Evolutionary conservation across 2,329 filamentous ascomycete genomes (phyloP), one percentile per base, ranked within the genome.

Genomic region (Colletotrichum acutatum): DNA sequence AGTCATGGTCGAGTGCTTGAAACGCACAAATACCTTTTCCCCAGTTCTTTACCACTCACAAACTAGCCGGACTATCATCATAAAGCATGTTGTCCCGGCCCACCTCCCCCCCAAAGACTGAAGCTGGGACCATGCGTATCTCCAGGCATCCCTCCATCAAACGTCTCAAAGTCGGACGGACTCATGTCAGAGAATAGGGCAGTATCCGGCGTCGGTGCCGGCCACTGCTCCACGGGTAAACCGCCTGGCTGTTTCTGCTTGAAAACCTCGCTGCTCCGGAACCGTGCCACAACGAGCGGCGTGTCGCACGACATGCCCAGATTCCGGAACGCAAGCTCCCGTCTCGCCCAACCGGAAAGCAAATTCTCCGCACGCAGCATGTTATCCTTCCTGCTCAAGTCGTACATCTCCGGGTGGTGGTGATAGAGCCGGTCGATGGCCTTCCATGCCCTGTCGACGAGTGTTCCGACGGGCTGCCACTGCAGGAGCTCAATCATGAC

Each of bases 401-500:
- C 87, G 61, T 84, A 84, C 4, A 91, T 80, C 76, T 90, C 87
- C 0, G 83, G 79, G 73, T 90, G 86, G 59, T 84, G 85, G 0
- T 77, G 74, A 77, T 89, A 90, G 2, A 86, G 82, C 2, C 80
- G 79, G 34, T 86, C 82, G 8, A 89, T 79, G 16, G 83, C 80
- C 3, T 74, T 76, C 89, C 89, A 91, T 1, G 86, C 88, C 34
- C 86, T 84, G 60, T 90, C 88, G 7, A 89, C 85, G 6, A 90
- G 80, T 5, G 78, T 79, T 5, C 89, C 89, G 2, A 82, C 81
- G 1, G 68, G 65, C 42, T 87, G 86, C 42, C 84, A 82, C 74
- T 84, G 85, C 14, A 91, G 83, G 76, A 90, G 86, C 6, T 87
- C 87, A 0, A 86, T 85, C 78, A 90, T 83, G 77, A 89, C 89